A percentile compares a stretch with the other conserved stretches of the same genome.
phyloP scores from a whole-genome alignment of 2,329 filamentous ascomycete genomes.

The Sclerotinia sclerotiorum region DNA sequence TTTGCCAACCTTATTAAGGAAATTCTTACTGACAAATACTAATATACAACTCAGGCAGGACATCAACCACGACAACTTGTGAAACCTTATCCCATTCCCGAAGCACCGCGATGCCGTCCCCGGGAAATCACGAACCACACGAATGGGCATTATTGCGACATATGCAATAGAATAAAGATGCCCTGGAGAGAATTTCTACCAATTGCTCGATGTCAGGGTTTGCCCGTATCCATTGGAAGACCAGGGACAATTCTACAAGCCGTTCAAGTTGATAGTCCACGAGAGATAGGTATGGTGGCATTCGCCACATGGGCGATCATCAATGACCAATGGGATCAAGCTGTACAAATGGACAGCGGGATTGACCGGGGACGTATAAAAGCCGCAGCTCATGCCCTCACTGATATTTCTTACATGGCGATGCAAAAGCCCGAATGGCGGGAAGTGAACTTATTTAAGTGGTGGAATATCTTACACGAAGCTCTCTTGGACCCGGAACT shows the following conservation, averaged over 20 bases:
- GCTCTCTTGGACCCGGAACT: background rate
- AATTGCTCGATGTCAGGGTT: background rate
- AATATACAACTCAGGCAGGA: slow-evolving; percentile 1
- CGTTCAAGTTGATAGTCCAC: background rate
- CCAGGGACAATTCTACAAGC: background rate
- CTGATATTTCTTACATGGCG: background rate
- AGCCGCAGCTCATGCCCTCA: background rate
- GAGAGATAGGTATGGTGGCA: slow-evolving; percentile 1
- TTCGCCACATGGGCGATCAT: slow-evolving; percentile 7
- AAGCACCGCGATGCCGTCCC: background rate
- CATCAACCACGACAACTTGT: slow-evolving; percentile 2
- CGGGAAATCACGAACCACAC: background rate
- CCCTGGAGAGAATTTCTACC: background rate
- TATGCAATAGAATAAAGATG: slow-evolving; percentile 12
- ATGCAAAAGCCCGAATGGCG: background rate
- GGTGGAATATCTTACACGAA: slow-evolving; percentile 12
- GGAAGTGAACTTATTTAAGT: background rate
- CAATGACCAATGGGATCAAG: background rate
- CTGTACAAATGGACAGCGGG: background rate
- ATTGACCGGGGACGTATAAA: background rate
- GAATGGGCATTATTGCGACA: background rate
- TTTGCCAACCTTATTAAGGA: no score
- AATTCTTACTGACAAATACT: background rate
- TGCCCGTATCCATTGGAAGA: background rate
- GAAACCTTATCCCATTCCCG: background rate